These are phyloP conservation scores for Kodamaea suecica DNA, from an alignment of 1,139 yeast genomes.

Conservation along the genomic window DNA sequence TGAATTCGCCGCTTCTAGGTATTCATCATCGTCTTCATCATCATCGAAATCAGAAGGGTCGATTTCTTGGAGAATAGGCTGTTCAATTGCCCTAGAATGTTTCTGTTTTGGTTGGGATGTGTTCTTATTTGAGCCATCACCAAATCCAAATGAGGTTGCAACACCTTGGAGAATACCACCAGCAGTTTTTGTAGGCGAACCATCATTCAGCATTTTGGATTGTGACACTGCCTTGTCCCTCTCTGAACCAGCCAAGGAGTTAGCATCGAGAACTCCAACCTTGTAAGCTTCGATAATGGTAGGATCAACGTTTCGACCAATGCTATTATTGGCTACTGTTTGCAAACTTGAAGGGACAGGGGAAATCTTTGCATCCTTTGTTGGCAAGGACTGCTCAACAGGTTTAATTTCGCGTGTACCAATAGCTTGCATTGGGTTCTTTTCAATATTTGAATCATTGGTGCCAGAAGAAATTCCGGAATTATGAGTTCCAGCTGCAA, in stretches of 20 bases:
- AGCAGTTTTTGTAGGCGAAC: background rate
- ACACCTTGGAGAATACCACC: conserved; percentile 7
- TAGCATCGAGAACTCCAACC: no score
- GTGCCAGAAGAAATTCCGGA: background rate
- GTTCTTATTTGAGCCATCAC: no score
- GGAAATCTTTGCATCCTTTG: no score
- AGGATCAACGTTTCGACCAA: no score
- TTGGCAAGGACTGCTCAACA: no score
- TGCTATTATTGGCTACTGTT: no score
- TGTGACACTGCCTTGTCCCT: background rate
- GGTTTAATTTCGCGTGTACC: no score
- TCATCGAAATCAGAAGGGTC: conserved; percentile 5
- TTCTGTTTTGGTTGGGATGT: background rate
- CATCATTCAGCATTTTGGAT: background rate
- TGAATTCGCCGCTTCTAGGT: background rate
- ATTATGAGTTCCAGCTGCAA: background rate
- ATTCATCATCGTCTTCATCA: conserved; percentile 2
- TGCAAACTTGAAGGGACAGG: no score
- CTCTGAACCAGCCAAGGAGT: no score
- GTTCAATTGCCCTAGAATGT: conserved; percentile 1
- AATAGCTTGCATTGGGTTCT: no score
- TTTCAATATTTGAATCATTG: background rate
- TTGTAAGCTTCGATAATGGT: no score
- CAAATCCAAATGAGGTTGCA: conserved; percentile 15
- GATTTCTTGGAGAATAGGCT: conserved; percentile 5